Base-by-base conservation (phyloP, 768 basidiomycete genomes). In the Trametes villosa region DNA sequence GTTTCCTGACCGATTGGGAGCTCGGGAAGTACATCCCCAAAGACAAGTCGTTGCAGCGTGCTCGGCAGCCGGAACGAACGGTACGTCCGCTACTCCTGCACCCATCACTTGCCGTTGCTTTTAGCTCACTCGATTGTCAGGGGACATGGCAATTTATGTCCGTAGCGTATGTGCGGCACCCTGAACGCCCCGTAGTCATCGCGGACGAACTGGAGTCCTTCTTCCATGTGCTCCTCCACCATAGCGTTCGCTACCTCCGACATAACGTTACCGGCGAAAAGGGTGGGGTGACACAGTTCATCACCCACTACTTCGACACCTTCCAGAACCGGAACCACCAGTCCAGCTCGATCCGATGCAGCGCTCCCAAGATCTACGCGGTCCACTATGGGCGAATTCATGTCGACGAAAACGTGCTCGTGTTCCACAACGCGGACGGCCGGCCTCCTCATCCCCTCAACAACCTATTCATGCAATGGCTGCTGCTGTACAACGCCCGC, bases 101-200 rank as follows among this genome's bases (percentile, higher is more conserved):
- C n/a, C n/a, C n/a, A n/a, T n/a, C n/a, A n/a, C n/a, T n/a, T n/a
- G n/a, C n/a, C n/a, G n/a, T n/a, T n/a, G n/a, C n/a, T n/a, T n/a
- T n/a, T n/a, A n/a, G n/a, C n/a, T n/a, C n/a, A n/a, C n/a, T n/a
- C n/a, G n/a, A n/a, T n/a, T n/a, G n/a, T 3, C 13, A 65, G 65
- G 65, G 62, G 3, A 64, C 62, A 1, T 64, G 62, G 59, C 55
- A 54, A 15, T 64, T 61, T 53, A 53, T 61, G 41, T 66, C 62
- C 11, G 51, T 57, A 1, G 57, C 27, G 22, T 30, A 58, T 1
- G 36, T 62, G 2, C 33, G n/a, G 9, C 24, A 59, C 41, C 53
- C 38, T 2, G 9, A 9, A 1, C 46, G 45, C 33, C 47, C 33
- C 4, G 38, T 61, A 40, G 18, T 31, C 30, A 42, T 64, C 24